A percentile compares a stretch with the other conserved stretches of the same genome.
Conservation (phyloP, 257 asterid species). For the Penstemon newberryi region DNA sequence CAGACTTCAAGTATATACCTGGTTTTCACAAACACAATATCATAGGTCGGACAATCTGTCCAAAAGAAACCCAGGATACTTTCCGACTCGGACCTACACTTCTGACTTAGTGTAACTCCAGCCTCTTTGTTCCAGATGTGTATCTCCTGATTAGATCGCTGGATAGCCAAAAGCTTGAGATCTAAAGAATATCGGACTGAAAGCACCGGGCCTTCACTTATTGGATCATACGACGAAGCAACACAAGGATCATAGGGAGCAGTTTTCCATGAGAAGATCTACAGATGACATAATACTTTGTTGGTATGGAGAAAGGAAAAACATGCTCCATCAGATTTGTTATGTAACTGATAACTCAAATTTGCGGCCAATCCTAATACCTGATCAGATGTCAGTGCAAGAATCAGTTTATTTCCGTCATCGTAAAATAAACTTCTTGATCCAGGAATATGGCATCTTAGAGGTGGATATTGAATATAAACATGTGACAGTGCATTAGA, state of each 20-base stretch:
- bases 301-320: constrained; percentile 24
- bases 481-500: constrained; percentile 88
- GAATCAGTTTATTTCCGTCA: constrained; percentile 72
- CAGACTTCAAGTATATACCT: constrained; percentile 43
- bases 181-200: constrained; percentile 83
- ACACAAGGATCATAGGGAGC: constrained; percentile 67
- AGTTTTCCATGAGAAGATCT: constrained; percentile 88
- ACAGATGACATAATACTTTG: constrained; percentile 30
- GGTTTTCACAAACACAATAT: constrained; percentile 81
- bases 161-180: constrained; percentile 83
- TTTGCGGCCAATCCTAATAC: constrained; percentile 34
- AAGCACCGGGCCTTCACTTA: constrained; percentile 78
- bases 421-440: constrained; percentile 63
- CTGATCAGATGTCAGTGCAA: constrained; percentile 74
- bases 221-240: constrained; percentile 65
- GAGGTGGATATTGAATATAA: constrained; percentile 76
- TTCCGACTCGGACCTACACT: constrained; percentile 75
- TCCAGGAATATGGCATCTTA: constrained; percentile 68
- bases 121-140: constrained; percentile 77
- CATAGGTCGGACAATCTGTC: constrained; percentile 81
- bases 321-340: background rate
- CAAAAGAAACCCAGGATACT: constrained; percentile 89
- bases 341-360: constrained; percentile 15
- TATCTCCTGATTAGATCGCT: constrained; percentile 75
- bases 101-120: constrained; percentile 59